Conservation (phyloP, 2,329 filamentous ascomycete species). For the Cordyceps cateniannulata region DNA sequence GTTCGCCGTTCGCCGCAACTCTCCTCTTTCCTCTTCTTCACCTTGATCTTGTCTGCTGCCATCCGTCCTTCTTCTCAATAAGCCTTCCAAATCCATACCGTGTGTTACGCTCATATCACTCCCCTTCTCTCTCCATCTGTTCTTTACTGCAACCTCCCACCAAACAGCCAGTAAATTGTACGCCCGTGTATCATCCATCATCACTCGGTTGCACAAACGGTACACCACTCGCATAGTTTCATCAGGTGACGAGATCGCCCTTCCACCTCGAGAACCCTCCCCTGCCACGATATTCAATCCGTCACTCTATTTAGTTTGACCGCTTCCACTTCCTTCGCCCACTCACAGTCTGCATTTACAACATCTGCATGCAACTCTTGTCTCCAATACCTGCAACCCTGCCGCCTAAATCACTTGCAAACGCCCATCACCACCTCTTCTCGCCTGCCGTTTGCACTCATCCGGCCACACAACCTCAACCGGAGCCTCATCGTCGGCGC, state of each 20-base stretch:
- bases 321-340: neutral
- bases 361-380: neutral
- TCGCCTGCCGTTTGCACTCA: neutral
- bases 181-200: neutral
- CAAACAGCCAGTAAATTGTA: neutral
- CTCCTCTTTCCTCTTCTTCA: neutral
- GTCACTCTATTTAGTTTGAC: neutral
- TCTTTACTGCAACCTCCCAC: neutral
- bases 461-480: neutral
- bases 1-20: neutral
- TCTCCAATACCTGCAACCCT: no score
- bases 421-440: neutral
- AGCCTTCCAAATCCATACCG: neutral
- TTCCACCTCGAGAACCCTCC: neutral
- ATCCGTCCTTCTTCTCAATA: neutral
- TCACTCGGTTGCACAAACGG: constrained; percentile 4
- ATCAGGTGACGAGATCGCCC: neutral
- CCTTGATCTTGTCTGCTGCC: neutral
- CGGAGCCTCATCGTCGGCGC: neutral
- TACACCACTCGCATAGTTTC: neutral
- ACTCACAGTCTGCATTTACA: neutral
- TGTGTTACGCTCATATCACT: neutral
- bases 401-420: neutral
- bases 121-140: neutral
- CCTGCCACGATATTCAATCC: neutral